phyloP scores from a whole-genome alignment of 2,329 filamentous ascomycete species.

The Ceratocystiopsis brevicomis region DNA sequence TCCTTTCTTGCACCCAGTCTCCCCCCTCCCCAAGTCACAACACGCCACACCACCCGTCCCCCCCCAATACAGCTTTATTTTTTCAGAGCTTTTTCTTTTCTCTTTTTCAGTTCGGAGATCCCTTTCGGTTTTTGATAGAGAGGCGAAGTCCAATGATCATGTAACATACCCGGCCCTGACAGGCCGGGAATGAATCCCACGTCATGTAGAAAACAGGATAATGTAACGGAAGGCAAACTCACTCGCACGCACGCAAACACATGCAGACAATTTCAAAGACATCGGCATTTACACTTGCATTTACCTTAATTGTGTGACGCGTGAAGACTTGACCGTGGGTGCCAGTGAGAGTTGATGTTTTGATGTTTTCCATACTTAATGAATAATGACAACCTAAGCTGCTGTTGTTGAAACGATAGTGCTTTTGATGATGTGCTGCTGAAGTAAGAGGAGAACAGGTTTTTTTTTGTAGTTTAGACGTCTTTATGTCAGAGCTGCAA shows the following conservation, averaged over 20 bases:
- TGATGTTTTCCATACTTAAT: too few relatives aligned
- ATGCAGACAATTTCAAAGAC: constrained; percentile 1
- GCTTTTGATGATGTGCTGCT: too few relatives aligned
- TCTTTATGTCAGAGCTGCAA: too few relatives aligned
- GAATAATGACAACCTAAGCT: too few relatives aligned
- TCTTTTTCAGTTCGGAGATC: too few relatives aligned
- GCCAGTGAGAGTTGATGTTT: too few relatives aligned
- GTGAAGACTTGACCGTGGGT: too few relatives aligned
- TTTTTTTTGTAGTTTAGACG: too few relatives aligned
- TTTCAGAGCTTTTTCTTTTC: not conserved
- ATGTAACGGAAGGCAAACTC: constrained; percentile 10
- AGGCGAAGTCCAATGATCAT: constrained; percentile 9
- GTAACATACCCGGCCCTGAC: constrained; percentile 9
- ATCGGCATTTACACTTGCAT: too few relatives aligned
- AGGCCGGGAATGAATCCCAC: constrained; percentile 10
- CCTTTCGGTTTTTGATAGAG: constrained; percentile 6
- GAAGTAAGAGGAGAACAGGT: too few relatives aligned
- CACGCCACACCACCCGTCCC: not conserved
- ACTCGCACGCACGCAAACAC: constrained; percentile 3
- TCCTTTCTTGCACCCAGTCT: not conserved
- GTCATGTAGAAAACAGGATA: constrained; percentile 12
- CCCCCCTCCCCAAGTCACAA: not conserved
- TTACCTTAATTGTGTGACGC: too few relatives aligned
- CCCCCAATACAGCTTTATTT: not conserved
- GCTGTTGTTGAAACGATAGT: too few relatives aligned